phyloP scores from a whole-genome alignment of 2,329 filamentous ascomycete genomes.

The Madurella mycetomatis region DNA sequence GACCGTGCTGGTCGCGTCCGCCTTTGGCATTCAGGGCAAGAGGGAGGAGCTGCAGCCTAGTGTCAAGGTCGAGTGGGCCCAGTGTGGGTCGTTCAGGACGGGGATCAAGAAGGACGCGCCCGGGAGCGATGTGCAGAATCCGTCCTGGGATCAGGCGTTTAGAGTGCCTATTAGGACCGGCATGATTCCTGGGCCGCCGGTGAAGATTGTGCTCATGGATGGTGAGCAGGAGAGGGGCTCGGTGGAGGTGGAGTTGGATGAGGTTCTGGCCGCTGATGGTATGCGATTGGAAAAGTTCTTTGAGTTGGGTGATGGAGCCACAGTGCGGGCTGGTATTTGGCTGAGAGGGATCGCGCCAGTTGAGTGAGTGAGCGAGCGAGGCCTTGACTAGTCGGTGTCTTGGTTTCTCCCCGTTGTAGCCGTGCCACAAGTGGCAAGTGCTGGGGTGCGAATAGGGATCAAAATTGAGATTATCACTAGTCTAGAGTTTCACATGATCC shows the following conservation, averaged over 20 bases:
- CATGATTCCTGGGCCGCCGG: constrained; percentile 26
- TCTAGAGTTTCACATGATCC: no score
- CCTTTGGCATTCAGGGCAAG: constrained; percentile 37
- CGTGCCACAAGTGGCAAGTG: no score
- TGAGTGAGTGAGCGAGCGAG: background rate
- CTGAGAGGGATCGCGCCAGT: constrained; percentile 28
- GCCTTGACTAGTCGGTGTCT: background rate
- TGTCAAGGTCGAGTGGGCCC: constrained; percentile 41
- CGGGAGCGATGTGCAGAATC: constrained; percentile 46
- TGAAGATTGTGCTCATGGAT: constrained; percentile 35
- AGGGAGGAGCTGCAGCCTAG: constrained; percentile 43
- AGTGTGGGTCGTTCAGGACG: constrained; percentile 36
- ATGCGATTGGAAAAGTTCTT: constrained; percentile 32
- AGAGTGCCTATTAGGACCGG: constrained; percentile 36
- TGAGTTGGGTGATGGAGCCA: constrained; percentile 33
- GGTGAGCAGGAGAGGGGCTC: constrained; percentile 31
- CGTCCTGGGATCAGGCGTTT: constrained; percentile 43
- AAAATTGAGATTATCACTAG: no score
- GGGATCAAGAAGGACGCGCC: constrained; percentile 39
- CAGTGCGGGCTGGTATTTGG: constrained; percentile 34
- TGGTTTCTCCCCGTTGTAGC: no score
- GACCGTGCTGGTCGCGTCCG: constrained; percentile 42
- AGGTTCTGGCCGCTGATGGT: constrained; percentile 31
- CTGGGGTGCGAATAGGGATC: no score
- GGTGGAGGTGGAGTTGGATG: constrained; percentile 34